These are phyloP conservation scores for Monilinia laxa DNA, from an alignment of 2,329 filamentous ascomycete genomes.

Conservation along the genomic window DNA sequence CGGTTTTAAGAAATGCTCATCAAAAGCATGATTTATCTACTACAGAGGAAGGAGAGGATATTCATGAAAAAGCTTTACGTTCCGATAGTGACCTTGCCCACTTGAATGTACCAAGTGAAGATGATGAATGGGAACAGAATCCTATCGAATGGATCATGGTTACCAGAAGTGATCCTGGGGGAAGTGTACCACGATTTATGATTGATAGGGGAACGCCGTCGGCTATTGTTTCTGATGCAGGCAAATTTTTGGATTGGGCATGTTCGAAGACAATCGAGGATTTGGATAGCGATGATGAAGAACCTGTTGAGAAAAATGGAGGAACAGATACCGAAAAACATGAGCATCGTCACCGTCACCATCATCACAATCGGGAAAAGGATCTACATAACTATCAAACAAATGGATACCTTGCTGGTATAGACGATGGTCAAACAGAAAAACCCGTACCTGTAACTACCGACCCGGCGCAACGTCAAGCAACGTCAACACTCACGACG, in stretches of 20 bases:
- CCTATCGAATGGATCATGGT: slow-evolving; percentile 77
- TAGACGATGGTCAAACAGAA: slow-evolving; percentile 31
- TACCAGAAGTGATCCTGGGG: slow-evolving; percentile 69
- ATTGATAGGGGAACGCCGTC: slow-evolving; percentile 68
- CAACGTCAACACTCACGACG: slow-evolving; percentile 15
- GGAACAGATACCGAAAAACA: slow-evolving; percentile 28
- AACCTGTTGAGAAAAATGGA: slow-evolving; percentile 25
- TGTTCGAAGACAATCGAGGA: slow-evolving; percentile 44
- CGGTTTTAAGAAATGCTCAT: slow-evolving; percentile 46
- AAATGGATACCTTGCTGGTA: slow-evolving; percentile 36
- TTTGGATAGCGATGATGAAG: slow-evolving; percentile 34
- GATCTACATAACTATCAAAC: slow-evolving; percentile 40
- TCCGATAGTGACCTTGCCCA: slow-evolving; percentile 30
- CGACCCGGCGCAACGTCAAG: slow-evolving; percentile 6
- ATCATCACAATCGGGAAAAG: slow-evolving; percentile 32
- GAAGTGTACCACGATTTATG: slow-evolving; percentile 70
- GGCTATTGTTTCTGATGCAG: slow-evolving; percentile 63
- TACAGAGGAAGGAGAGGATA: slow-evolving; percentile 22
- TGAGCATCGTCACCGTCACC: slow-evolving; percentile 27
- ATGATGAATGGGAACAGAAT: slow-evolving; percentile 54
- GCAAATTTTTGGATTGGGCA: slow-evolving; percentile 70
- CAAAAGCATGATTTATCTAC: slow-evolving; percentile 30
- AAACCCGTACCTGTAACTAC: no score
- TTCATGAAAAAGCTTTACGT: slow-evolving; percentile 23
- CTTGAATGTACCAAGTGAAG: slow-evolving; percentile 38